Evolutionary conservation across 305 asterid species (phyloP).

Genomic region (Rubia balearica): DNA sequence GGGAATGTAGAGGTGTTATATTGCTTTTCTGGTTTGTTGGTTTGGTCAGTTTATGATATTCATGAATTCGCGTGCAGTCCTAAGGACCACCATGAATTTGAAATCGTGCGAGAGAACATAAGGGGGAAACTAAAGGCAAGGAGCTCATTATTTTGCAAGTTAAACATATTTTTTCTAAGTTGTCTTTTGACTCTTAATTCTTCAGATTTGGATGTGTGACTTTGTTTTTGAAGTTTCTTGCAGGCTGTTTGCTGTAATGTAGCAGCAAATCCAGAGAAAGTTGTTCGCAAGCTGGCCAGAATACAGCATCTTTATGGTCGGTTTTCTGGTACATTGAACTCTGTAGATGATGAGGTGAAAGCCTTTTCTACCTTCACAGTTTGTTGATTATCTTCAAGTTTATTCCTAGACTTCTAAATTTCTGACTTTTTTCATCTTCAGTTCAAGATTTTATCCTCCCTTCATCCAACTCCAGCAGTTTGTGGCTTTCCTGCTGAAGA

Average conservation of each 20-base stretch:
- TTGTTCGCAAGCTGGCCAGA: conserved; percentile 70
- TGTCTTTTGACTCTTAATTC: not conserved
- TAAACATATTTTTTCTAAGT: not conserved
- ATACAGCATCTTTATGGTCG: conserved; percentile 92
- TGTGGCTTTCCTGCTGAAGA: no score
- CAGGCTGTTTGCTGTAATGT: conserved; percentile 67
- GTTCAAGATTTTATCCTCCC: conserved; percentile 7
- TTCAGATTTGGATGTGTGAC: not conserved
- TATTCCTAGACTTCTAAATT: conserved; percentile 10
- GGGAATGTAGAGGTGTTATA: not conserved
- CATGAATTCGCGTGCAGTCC: conserved; percentile 38
- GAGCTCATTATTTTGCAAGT: conserved; percentile 6
- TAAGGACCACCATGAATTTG: conserved; percentile 85
- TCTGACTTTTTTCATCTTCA: conserved; percentile 31
- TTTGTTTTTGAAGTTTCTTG: conserved; percentile 11
- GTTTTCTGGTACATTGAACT: conserved; percentile 52
- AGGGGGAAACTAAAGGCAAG: conserved; percentile 71
- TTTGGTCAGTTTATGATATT: conserved; percentile 12
- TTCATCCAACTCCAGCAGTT: no score
- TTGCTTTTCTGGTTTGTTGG: not conserved
- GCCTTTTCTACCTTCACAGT: not conserved
- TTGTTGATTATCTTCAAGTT: not conserved
- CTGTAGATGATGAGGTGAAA: conserved; percentile 81
- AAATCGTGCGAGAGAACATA: conserved; percentile 79
- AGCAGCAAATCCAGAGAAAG: conserved; percentile 64